A percentile compares a stretch with the other conserved stretches of the same genome.
Conservation (phyloP, 306 rosid genomes). For the Prosopis cineraria region DNA sequence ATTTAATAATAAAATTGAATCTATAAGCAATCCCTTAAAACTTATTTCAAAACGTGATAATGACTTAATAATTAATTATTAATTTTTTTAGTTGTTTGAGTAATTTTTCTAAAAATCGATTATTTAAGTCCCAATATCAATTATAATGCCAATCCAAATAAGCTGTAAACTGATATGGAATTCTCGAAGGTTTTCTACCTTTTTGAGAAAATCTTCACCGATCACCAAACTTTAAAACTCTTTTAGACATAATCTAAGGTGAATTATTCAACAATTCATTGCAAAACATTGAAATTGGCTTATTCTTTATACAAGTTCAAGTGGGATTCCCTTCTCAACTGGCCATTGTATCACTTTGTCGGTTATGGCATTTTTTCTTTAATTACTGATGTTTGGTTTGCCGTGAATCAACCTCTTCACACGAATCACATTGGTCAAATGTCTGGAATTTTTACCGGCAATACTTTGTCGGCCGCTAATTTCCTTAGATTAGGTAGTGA, state of each 20-base stretch:
- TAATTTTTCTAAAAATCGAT: too few species aligned
- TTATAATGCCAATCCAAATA: too few species aligned
- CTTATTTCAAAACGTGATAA: too few species aligned
- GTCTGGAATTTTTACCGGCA: neutral
- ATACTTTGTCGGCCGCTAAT: neutral
- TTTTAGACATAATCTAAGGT: neutral
- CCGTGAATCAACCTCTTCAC: neutral
- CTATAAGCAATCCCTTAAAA: too few species aligned
- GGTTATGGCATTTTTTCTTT: neutral
- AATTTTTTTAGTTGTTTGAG: too few species aligned
- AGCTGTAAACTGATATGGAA: too few species aligned
- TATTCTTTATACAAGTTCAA: neutral
- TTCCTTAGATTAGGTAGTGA: slow-evolving; percentile 17
- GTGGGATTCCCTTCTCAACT: neutral
- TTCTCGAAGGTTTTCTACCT: neutral
- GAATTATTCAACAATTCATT: neutral
- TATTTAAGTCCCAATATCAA: too few species aligned
- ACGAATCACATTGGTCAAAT: slow-evolving; percentile 6
- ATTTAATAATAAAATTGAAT: too few species aligned
- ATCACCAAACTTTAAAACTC: neutral
- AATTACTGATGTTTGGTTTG: neutral
- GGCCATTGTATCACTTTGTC: neutral
- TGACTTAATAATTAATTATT: too few species aligned
- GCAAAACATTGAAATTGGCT: neutral
- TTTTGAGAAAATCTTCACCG: too few species aligned